Base-by-base conservation (phyloP, 2,329 filamentous ascomycete genomes). In the Xylaria sp. region DNA sequence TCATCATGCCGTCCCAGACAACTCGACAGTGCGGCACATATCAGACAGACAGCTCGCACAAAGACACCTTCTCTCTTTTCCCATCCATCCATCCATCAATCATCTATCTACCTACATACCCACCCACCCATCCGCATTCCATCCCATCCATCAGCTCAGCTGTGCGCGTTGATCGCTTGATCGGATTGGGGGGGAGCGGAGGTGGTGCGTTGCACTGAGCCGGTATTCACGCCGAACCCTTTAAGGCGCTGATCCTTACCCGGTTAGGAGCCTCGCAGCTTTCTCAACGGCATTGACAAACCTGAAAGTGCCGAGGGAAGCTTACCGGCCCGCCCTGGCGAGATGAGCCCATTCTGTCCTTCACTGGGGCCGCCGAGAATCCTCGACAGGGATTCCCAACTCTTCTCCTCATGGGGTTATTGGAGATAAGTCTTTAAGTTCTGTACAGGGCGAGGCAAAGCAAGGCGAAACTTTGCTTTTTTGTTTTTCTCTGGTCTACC, bases 261-360 rank as follows among this genome's bases (percentile, higher is more conserved):
- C 3, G 8, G 6, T 70, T 59, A 11, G 39, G 68, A 39, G 24
- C 56, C 68, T 67, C 63, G 68, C 68, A 71, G 68, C 61, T 64
- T 55, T 67, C 47, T 60, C 62, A 71, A 69, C 67, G 69, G 70
- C 70, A 70, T 68, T 71, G 65, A 61, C 42, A 67, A 68, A 68
- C 70, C 68, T 71, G 56, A 66, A 71, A 70, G 68, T 71, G 70
- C 70, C 70, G 70, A 71, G 64, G 56, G 63, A 47, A 69, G 63
- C 66, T 62, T 68, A 70, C 68, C 68, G 66, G 63, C 59, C 68
- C 65, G 68, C 68, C 59, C 68, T 70, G 68, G 68, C 68, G 68
- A 68, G 69, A 69, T 67, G 69, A 71, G 61, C 67, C 69, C 62
- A 67, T 69, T 69, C 58, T 65, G 47, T 63, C 27, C 50, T 47